Conservation (phyloP, 768 basidiomycete species). For the Candolleomyces efflorescens region DNA sequence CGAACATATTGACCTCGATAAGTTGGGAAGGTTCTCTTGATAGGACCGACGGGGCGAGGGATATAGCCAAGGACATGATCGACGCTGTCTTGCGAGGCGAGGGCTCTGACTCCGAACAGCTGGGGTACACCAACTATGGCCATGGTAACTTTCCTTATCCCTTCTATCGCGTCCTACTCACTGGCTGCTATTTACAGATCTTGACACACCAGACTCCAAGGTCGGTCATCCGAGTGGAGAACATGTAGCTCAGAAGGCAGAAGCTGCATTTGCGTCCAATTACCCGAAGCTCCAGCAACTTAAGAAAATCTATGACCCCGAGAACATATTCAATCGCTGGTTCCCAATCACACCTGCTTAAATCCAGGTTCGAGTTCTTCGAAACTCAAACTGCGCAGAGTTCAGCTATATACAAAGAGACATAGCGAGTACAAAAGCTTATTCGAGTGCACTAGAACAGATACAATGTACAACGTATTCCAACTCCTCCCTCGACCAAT, state of each 20-base stretch:
- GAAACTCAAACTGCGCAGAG: no score
- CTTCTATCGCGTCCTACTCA: background rate
- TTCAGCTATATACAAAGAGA: no score
- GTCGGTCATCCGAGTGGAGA: background rate
- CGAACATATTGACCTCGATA: conserved; percentile 29
- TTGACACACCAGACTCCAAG: background rate
- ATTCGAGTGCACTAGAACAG: no score
- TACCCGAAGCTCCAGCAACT: conserved; percentile 35
- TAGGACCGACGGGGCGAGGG: conserved; percentile 27
- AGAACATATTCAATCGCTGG: conserved; percentile 42
- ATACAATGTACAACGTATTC: no score
- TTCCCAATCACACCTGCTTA: conserved; percentile 34
- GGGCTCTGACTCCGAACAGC: conserved; percentile 21
- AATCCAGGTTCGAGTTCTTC: background rate
- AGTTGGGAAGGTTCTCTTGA: conserved; percentile 29
- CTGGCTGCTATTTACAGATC: background rate
- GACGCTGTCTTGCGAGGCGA: conserved; percentile 26
- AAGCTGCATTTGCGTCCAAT: conserved; percentile 30
- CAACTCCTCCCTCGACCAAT: no score
- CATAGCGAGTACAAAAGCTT: no score
- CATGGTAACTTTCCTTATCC: background rate
- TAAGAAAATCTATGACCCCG: conserved; percentile 41
- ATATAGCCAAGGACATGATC: conserved; percentile 24
- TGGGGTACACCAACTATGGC: conserved; percentile 50
- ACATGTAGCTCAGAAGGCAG: conserved; percentile 15